Evolutionary conservation across 2,329 filamentous ascomycete species (phyloP).

Genomic region (Microdochium bolleyi): DNA sequence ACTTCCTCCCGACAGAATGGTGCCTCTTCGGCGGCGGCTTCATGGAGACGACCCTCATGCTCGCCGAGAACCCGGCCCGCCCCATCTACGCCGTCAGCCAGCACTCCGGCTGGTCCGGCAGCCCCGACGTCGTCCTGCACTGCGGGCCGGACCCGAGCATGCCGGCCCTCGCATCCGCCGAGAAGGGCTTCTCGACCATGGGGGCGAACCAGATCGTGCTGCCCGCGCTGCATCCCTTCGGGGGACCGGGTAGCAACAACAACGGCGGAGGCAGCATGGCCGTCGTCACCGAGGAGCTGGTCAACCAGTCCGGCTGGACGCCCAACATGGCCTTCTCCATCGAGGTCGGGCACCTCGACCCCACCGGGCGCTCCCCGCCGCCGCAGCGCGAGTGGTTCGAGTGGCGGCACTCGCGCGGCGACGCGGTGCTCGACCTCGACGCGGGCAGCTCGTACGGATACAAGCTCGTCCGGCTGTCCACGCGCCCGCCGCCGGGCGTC

Average conservation of each 20-base stretch:
- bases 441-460: conserved; percentile 22
- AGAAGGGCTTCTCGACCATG: conserved; percentile 9
- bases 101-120: conserved; percentile 14
- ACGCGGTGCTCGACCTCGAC: conserved; percentile 23
- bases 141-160: conserved; percentile 17
- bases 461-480: conserved; percentile 30
- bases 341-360: conserved; percentile 15
- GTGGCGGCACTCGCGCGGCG: conserved; percentile 30
- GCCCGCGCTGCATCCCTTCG: conserved; percentile 13
- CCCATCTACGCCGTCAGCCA: conserved; percentile 22
- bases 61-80: conserved; percentile 21
- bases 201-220: conserved; percentile 13
- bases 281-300: conserved; percentile 5
- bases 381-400: conserved; percentile 26
- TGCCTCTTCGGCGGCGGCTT: not conserved
- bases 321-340: conserved; percentile 19
- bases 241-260: conserved; percentile 4
- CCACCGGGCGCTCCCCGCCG: conserved; percentile 5
- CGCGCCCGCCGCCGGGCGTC: conserved; percentile 7
- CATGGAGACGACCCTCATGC: conserved; percentile 6
- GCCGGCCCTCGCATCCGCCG: conserved; percentile 19
- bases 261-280: conserved; percentile 4
- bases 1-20: not conserved
- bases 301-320: conserved; percentile 3
- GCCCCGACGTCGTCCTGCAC: conserved; percentile 24